phyloP scores from a whole-genome alignment of 1,284 basidiomycete genomes.

The Psilocybe mexicana region DNA sequence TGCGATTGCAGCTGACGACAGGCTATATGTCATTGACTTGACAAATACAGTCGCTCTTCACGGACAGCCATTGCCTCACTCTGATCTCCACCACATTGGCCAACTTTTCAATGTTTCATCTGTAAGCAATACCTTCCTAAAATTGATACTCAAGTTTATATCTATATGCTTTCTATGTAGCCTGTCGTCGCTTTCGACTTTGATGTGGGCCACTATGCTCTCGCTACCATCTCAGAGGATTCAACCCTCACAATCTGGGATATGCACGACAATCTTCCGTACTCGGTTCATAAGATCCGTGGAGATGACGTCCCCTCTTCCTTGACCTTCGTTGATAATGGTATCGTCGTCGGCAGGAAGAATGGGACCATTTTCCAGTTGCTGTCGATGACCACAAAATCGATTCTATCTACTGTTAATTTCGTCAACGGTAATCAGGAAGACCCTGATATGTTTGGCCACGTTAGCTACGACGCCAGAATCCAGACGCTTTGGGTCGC shows the following conservation, averaged over 20 bases:
- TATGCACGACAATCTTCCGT: constrained; percentile 69
- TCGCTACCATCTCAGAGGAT: constrained; percentile 78
- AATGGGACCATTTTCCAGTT: constrained; percentile 81
- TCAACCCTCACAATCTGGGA: constrained; percentile 79
- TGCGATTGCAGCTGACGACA: constrained; percentile 73
- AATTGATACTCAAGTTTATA: background rate
- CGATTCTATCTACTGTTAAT: constrained; percentile 74
- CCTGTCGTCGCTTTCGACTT: constrained; percentile 81
- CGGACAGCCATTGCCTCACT: constrained; percentile 62
- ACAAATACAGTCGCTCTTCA: constrained; percentile 58
- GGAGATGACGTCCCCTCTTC: constrained; percentile 80
- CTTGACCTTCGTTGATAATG: constrained; percentile 76
- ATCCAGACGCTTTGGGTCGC: constrained; percentile 84
- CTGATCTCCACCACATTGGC: constrained; percentile 64
- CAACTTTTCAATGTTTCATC: constrained; percentile 68
- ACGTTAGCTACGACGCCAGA: constrained; percentile 76
- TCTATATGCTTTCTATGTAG: constrained; percentile 36
- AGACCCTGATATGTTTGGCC: constrained; percentile 81
- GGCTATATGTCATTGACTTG: constrained; percentile 73
- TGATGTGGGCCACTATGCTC: constrained; percentile 67
- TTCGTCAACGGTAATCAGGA: constrained; percentile 69
- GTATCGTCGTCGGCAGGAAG: constrained; percentile 75
- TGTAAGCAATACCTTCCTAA: constrained; percentile 42
- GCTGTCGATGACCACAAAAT: constrained; percentile 66
- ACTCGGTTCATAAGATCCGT: constrained; percentile 69